phyloP scores from a whole-genome alignment of 2,329 filamentous ascomycete species.

The Saccharata proteae region DNA sequence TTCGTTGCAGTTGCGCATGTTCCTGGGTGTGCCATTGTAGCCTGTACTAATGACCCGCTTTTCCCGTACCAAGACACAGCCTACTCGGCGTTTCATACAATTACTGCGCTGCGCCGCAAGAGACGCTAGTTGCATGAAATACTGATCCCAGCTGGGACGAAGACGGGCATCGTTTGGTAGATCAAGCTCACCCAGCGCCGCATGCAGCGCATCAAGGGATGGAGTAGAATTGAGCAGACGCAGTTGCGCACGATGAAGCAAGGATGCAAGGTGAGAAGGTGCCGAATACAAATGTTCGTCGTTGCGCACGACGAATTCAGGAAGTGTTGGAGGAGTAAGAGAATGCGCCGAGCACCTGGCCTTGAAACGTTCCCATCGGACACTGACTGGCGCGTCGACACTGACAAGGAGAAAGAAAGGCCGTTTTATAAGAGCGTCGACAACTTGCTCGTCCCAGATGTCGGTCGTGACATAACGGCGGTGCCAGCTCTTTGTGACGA shows the following conservation, averaged over 20 bases:
- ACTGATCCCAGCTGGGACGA: constrained; percentile 86
- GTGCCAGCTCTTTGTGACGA: constrained; percentile 75
- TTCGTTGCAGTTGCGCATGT: constrained; percentile 80
- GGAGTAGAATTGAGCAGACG: constrained; percentile 76
- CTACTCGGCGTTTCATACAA: constrained; percentile 96
- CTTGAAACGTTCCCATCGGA: constrained; percentile 72
- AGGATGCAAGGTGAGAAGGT: constrained; percentile 52
- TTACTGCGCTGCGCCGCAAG: constrained; percentile 84
- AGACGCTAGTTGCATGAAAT: constrained; percentile 95
- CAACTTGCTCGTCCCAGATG: constrained; percentile 57
- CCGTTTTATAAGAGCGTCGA: constrained; percentile 64
- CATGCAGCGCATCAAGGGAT: constrained; percentile 58
- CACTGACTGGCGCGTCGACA: constrained; percentile 75
- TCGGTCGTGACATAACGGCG: constrained; percentile 78
- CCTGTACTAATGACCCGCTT: constrained; percentile 86
- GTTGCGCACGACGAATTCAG: constrained; percentile 48
- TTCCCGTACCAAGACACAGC: constrained; percentile 80
- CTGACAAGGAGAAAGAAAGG: constrained; percentile 91
- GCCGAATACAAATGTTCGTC: constrained; percentile 67
- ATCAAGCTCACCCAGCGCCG: constrained; percentile 60
- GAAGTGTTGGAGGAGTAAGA: constrained; percentile 40
- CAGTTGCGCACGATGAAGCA: constrained; percentile 72
- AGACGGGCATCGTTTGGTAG: constrained; percentile 68
- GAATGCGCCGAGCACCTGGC: constrained; percentile 38
- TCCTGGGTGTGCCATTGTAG: constrained; percentile 93